These are phyloP conservation scores for Blastocystis sp. DNA, from an alignment of 352 stramenopile species.

Conservation along the genomic window DNA sequence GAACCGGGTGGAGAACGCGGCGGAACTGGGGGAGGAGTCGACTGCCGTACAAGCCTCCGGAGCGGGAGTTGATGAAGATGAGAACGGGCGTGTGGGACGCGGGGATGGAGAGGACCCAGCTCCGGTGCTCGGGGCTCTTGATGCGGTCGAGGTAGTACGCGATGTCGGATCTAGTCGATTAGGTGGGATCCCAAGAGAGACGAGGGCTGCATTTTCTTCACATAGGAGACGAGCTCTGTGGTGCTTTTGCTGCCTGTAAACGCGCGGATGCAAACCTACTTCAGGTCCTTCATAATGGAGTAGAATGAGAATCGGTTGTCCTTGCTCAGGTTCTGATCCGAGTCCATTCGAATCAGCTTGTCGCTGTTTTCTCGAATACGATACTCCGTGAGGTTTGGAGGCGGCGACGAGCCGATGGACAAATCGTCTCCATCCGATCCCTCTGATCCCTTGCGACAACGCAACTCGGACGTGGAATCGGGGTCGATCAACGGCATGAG, in stretches of 20 bases:
- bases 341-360: neutral
- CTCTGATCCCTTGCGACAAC: neutral
- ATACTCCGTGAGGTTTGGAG: slow-evolving; percentile 26
- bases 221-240: neutral
- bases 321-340: neutral
- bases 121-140: slow-evolving; percentile 14
- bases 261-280: no score
- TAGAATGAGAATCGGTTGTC: neutral
- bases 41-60: slow-evolving; percentile 88
- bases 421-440: slow-evolving; percentile 8
- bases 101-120: slow-evolving; percentile 20
- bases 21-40: slow-evolving; percentile 89
- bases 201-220: slow-evolving; percentile 50
- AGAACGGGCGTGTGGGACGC: slow-evolving; percentile 77
- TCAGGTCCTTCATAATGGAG: neutral
- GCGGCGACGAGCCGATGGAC: slow-evolving; percentile 27
- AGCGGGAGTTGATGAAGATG: slow-evolving; percentile 93
- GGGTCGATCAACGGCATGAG: neutral
- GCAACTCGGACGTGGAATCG: slow-evolving; percentile 3
- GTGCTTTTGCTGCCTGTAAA: no score
- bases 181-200: neutral
- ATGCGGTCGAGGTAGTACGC: slow-evolving; percentile 7
- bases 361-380: neutral
- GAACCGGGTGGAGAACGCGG: slow-evolving; percentile 90
- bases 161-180: slow-evolving; percentile 25